Evolutionary conservation across 140 eudicot species (phyloP), one percentile per base, ranked within the genome.

Genomic region (Anethum foeniculum): DNA sequence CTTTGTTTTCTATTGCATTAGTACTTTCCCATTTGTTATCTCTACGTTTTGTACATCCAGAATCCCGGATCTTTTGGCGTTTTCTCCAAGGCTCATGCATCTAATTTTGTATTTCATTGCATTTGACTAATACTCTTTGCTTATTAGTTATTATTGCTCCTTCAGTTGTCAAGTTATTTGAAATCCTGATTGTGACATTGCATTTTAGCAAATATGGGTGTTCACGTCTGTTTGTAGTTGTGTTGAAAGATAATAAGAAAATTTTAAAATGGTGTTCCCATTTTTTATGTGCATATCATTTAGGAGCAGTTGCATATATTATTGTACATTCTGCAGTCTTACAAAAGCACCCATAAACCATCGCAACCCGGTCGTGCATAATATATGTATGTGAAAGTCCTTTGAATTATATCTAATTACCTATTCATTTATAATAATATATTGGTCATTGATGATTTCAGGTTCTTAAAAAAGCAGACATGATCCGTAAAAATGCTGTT

Each of bases 401-500:
- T 49, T 27, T 23, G 36, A 30, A 39, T 43, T 43, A 10, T 43
- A 44, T 74, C 34, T 72, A 19, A 21, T 18, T 54, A 54, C 19
- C 1, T 19, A 18, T 54, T 72, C 8, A 72, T 72, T 72, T 9
- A n/a, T 23, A 71, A 18, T 71, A 19, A 41, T 41, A 34, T 41
- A 41, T 51, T 75, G 36, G 58, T 51, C 12, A 13, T 16, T 39
- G 67, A 38, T 67, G 67, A 28, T 86, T 60, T 27, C 86, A 93
- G 98, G 96, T 95, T 76, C 91, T 95, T 14, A 92, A 92, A 82
- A 95, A 95, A 86, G 99, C 97, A 52, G 99, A 95, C 79, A 95
- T 95, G 99, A 89, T 95, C 44, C 92, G 99, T 25, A 95, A 95
- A 86, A 95, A 95, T 86, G 99, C 99, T 21, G 99, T 95, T 74